Percentiles rank a stretch among this genome's conserved stretches.
Evolutionary conservation across 805 yeast species (phyloP).

Genomic region (Yamadazyma olivae): DNA sequence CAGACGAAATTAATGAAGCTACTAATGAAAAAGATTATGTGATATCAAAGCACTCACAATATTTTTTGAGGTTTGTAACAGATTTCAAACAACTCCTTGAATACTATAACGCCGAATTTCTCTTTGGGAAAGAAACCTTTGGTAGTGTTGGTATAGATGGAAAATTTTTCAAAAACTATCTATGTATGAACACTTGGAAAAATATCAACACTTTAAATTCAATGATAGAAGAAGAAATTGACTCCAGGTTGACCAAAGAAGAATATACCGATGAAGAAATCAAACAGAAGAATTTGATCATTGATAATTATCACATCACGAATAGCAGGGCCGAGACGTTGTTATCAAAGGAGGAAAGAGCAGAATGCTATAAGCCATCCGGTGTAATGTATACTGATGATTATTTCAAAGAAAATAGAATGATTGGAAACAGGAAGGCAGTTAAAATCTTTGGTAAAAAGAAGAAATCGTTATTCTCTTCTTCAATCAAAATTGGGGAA

Average conservation of each 20-base stretch:
- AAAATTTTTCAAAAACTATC: constrained; percentile 23
- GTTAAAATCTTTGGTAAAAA: constrained; percentile 29
- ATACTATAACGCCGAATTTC: constrained; percentile 22
- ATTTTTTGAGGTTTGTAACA: constrained; percentile 38
- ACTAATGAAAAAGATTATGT: constrained; percentile 30
- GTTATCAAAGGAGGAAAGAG: constrained; percentile 7
- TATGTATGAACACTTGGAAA: constrained; percentile 31
- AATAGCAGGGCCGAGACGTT: constrained; percentile 4
- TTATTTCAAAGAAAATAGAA: constrained; percentile 16
- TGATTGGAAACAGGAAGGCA: constrained; percentile 25
- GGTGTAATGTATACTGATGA: constrained; percentile 3
- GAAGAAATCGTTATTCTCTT: constrained; percentile 34
- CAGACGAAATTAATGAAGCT: constrained; percentile 37
- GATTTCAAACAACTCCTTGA: constrained; percentile 28
- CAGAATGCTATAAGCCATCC: constrained; percentile 1
- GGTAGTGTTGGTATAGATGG: constrained; percentile 34
- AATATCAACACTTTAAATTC: constrained; percentile 23
- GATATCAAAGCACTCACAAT: constrained; percentile 33
- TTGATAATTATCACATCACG: constrained; percentile 9
- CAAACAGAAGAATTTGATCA: constrained; percentile 30
- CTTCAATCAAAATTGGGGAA: constrained; percentile 29
- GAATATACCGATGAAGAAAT: constrained; percentile 27
- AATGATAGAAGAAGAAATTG: constrained; percentile 36
- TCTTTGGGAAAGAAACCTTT: constrained; percentile 25
- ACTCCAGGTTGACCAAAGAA: constrained; percentile 22